Evolutionary conservation across 2,329 filamentous ascomycete genomes (phyloP), one percentile per base, ranked within the genome.

Genomic region (Metarhizium sp.): DNA sequence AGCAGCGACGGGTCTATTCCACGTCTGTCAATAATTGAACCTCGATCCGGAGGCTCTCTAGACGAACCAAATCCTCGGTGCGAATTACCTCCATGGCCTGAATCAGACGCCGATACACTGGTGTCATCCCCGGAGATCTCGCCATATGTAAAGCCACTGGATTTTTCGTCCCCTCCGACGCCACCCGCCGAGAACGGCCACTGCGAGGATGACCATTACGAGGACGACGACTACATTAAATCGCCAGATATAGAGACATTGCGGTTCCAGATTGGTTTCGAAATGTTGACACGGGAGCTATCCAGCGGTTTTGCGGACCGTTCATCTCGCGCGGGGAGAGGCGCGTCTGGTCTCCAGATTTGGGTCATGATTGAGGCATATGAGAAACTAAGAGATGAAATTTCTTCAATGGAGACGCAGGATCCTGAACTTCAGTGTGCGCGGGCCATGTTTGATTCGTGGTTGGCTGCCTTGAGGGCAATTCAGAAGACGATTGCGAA

Each of bases 291-390:
- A 4, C 71, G 71, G 20, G 78, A 82, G 58, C 67, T 82, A 8
- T 72, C 75, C 1, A 73, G 74, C 0, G 73, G 73, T 0, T 59
- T 77, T 43, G 54, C 64, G 50, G 58, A 67, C 48, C 40, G 64
- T 52, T 53, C 65, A 8, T 55, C 57, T 8, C 65, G 53, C 56
- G 63, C 20, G 18, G 16, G 64, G 55, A 43, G 59, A 2, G 70
- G 75, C 40, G 70, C 71, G 0, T 72, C 78, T 14, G 72, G 75
- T 1, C 62, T 82, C 45, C 79, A 82, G 61, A 64, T 81, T 18
- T 77, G 76, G 74, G 71, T 78, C 47, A 81, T 82, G 79, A 82
- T 82, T 52, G 79, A 81, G 60, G 78, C 79, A 2, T 82, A 82
- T 60, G 78, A 82, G 69, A 71, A 71, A 57, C 65, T 82, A 55